Evolutionary conservation across 345 rosid species (phyloP), one percentile per base, ranked within the genome.

Genomic region (Citrus mangshanensis): DNA sequence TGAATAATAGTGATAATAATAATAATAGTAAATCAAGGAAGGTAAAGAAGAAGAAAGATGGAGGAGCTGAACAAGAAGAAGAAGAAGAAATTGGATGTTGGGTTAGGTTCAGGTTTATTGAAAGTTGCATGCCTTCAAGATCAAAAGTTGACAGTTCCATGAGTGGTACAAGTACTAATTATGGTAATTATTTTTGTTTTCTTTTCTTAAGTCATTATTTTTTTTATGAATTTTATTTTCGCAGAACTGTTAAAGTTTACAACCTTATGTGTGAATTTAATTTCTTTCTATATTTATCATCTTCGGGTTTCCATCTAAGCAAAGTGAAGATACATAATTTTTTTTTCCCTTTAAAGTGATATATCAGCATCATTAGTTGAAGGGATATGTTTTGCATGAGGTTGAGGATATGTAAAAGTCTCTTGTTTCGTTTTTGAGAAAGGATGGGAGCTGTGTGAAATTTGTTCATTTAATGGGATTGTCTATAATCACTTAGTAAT

Each of bases 81-180:
- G 78, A 81, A 63, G 78, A 79, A 62, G 92, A 85, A 83, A 78
- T 83, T 83, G 92, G 96, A 21, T 91, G 92, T 81, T 91, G 95
- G 91, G 85, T 84, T 77, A 88, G 81, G 80, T 81, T 93, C 76
- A 82, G 88, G 80, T 81, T 86, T 58, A 76, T 90, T 69, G 89
- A 85, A 76, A 73, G 90, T 59, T 93, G 93, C 82, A 83, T 93
- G 85, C 87, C 91, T 81, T 89, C 93, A 59, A 93, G 95, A 85
- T 93, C 97, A 83, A 93, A 88, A 83, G 95, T 93, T 81, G 95
- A 93, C 79, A 91, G 87, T 84, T 89, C 97, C 65, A 68, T 85
- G 79, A 89, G 92, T 83, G 89, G 92, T 46, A 74, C 85, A 30
- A 84, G 83, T 77, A 73, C 87, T 40, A 82, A 73, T 79, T 85